phyloP scores from a whole-genome alignment of 2,329 filamentous ascomycete species.

The Fonsecaea pedrosoi region DNA sequence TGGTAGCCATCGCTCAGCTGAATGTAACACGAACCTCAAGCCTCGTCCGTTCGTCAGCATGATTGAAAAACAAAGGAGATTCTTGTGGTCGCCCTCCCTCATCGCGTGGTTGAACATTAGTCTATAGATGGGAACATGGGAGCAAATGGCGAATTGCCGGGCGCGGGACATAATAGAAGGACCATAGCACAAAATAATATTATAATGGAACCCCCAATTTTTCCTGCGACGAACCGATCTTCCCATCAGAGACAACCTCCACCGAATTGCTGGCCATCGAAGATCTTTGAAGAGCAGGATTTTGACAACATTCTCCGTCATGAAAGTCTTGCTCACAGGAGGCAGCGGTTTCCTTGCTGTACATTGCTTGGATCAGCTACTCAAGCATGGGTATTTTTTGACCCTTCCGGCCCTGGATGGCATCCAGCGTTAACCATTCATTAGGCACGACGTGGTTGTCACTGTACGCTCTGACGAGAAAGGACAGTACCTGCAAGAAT shows the following conservation, averaged over 20 bases:
- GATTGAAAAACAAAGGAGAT: neutral
- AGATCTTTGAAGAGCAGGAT: neutral
- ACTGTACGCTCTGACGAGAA: slow-evolving; percentile 43
- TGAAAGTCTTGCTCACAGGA: slow-evolving; percentile 34
- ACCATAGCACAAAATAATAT: slow-evolving; percentile 1
- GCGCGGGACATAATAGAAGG: neutral
- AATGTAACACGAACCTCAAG: neutral
- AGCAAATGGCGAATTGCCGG: slow-evolving; percentile 3
- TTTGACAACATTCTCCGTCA: slow-evolving; percentile 3
- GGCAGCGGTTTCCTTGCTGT: slow-evolving; percentile 34
- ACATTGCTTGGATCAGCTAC: slow-evolving; percentile 27
- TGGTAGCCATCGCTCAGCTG: neutral
- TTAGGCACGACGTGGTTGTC: slow-evolving; percentile 35
- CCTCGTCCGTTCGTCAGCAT: neutral
- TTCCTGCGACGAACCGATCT: neutral
- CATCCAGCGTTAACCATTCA: slow-evolving; percentile 9
- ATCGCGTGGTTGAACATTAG: neutral
- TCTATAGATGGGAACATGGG: neutral
- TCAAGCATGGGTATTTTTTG: slow-evolving; percentile 27
- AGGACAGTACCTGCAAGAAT: slow-evolving; percentile 39
- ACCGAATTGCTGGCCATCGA: neutral
- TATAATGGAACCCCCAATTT: neutral
- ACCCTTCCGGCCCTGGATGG: neutral
- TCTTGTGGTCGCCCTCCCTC: neutral
- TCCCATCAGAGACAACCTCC: neutral